phyloP scores from a whole-genome alignment of 1,139 yeast species.

The Suhomyces kunorum region DNA sequence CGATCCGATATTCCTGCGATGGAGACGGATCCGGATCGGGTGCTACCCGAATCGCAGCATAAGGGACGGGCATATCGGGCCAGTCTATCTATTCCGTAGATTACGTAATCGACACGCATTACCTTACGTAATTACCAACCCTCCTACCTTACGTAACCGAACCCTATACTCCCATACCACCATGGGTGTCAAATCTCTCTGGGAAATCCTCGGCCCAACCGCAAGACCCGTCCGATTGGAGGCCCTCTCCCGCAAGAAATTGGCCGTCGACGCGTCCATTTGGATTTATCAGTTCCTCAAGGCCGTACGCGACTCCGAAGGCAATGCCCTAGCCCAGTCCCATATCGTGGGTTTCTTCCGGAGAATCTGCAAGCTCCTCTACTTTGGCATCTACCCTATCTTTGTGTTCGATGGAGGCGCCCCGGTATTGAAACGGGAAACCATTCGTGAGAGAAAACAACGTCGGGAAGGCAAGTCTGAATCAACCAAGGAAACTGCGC shows the following conservation, averaged over 20 bases:
- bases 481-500: conserved; percentile 74
- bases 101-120: background rate
- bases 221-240: conserved; percentile 91
- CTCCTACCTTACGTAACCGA: background rate
- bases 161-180: background rate
- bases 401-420: conserved; percentile 99
- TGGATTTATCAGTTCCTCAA: conserved; percentile 98
- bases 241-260: conserved; percentile 67
- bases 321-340: conserved; percentile 73
- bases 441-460: conserved; percentile 69
- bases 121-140: background rate
- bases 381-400: conserved; percentile 86
- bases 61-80: too few species aligned
- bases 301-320: conserved; percentile 88
- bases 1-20: too few species aligned
- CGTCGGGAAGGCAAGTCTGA: conserved; percentile 75
- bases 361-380: conserved; percentile 85
- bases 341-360: conserved; percentile 94
- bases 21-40: too few species aligned
- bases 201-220: conserved; percentile 90
- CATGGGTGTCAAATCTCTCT: conserved; percentile 96
- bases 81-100: too few species aligned
- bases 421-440: conserved; percentile 76
- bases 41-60: too few species aligned
- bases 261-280: conserved; percentile 97